A percentile compares a stretch with the other conserved stretches of the same genome.
phyloP scores from a whole-genome alignment of 768 basidiomycete species.

The Neoboletus magnificus region DNA sequence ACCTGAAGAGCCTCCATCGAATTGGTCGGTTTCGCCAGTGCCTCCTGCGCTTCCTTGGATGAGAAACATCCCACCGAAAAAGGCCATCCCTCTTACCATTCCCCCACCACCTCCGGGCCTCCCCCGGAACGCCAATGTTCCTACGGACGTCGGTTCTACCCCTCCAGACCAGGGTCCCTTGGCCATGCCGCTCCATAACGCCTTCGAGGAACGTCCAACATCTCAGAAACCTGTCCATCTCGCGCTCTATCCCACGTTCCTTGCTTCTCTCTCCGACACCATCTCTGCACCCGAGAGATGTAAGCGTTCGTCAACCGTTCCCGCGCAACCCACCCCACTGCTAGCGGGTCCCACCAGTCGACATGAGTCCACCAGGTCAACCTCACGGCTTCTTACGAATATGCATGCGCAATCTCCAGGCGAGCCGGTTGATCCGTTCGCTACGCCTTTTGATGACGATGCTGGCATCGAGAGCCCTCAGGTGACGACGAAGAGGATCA shows the following conservation, averaged over 20 bases:
- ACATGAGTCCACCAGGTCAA: conserved; percentile 31
- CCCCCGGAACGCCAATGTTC: conserved; percentile 35
- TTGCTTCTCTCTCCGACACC: conserved; percentile 3
- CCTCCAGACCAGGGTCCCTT: conserved; percentile 24
- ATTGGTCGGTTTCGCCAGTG: conserved; percentile 32
- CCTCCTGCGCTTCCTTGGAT: conserved; percentile 26
- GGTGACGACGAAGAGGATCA: conserved; percentile 42
- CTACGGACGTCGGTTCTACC: conserved; percentile 33
- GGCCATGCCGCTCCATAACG: conserved; percentile 43
- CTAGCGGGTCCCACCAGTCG: conserved; percentile 10
- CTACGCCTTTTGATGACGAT: conserved; percentile 80
- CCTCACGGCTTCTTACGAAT: conserved; percentile 44
- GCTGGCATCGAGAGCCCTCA: conserved; percentile 34
- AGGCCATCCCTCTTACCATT: conserved; percentile 34
- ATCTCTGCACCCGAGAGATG: conserved; percentile 16
- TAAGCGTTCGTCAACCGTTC: conserved; percentile 21
- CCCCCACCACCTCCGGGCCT: conserved; percentile 32
- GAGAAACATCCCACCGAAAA: conserved; percentile 23
- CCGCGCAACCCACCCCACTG: conserved; percentile 15
- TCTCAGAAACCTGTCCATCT: conserved; percentile 18
- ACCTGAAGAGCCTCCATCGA: conserved; percentile 25
- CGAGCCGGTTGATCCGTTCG: conserved; percentile 50
- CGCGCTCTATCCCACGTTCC: conserved; percentile 14
- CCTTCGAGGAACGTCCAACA: conserved; percentile 28
- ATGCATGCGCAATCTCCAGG: conserved; percentile 40